Conservation (phyloP, 2,329 filamentous ascomycete species). For the Venturia aucupariae region DNA sequence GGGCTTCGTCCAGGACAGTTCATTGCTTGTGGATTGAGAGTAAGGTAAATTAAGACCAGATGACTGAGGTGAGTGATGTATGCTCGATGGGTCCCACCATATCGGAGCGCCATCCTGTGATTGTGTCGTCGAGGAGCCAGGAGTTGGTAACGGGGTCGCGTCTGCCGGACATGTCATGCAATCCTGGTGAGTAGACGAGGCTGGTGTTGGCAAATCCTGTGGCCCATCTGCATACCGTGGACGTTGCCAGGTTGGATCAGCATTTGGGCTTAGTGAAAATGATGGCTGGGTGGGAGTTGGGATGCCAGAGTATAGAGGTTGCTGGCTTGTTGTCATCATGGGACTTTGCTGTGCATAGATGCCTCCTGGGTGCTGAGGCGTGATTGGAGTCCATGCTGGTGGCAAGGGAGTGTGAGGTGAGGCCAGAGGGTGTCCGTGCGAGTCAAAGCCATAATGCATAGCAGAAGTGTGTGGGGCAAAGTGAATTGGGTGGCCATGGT, state of each 20-base stretch:
- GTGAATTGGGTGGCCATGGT: background rate
- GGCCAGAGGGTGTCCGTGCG: background rate
- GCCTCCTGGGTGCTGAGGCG: conserved; percentile 1
- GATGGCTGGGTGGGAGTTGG: background rate
- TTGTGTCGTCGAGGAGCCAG: background rate
- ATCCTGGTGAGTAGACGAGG: conserved; percentile 2
- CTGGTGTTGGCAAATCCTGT: conserved; percentile 1
- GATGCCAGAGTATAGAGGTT: background rate
- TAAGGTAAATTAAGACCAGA: background rate
- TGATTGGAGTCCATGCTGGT: conserved; percentile 11
- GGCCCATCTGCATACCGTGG: background rate
- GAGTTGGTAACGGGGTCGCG: background rate
- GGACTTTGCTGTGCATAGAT: background rate
- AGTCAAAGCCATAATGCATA: background rate
- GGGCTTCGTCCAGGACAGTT: background rate
- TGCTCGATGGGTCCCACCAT: background rate
- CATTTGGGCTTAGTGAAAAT: background rate
- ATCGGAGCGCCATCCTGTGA: conserved; percentile 5
- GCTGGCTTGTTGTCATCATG: background rate
- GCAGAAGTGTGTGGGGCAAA: background rate
- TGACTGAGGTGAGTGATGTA: background rate
- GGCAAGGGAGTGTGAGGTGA: conserved; percentile 9
- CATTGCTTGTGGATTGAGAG: background rate
- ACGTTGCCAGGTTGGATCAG: background rate
- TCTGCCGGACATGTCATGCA: background rate